phyloP scores from a whole-genome alignment of 495 filamentous ascomycete genomes.

The Hyaloscypha bicolor region DNA sequence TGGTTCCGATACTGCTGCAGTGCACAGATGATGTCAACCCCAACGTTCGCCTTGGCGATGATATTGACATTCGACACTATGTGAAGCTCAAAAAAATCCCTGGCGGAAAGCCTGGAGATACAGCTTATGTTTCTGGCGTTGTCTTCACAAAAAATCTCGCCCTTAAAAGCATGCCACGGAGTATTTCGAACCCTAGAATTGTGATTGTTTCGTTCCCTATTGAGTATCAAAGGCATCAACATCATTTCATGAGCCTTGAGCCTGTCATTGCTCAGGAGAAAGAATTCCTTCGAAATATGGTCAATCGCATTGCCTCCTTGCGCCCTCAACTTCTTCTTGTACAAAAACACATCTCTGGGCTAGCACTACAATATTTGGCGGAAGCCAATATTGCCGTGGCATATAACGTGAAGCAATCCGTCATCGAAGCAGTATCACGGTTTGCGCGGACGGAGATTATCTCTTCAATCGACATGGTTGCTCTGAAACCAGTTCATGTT shows the following conservation, averaged over 20 bases:
- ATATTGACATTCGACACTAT: conserved; percentile 98
- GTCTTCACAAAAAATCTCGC: conserved; percentile 98
- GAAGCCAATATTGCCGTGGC: conserved; percentile 88
- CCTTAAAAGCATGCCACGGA: conserved; percentile 91
- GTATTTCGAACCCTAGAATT: conserved; percentile 80
- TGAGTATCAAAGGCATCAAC: conserved; percentile 87
- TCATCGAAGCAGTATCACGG: conserved; percentile 90
- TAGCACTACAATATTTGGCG: conserved; percentile 84
- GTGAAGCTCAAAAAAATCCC: conserved; percentile 97
- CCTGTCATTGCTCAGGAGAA: conserved; percentile 96
- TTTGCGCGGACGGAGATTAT: conserved; percentile 90
- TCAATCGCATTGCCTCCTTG: conserved; percentile 86
- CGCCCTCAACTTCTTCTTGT: conserved; percentile 84
- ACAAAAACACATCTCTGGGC: conserved; percentile 85
- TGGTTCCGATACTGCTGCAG: conserved; percentile 88
- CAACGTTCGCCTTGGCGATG: conserved; percentile 83
- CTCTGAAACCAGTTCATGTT: conserved; percentile 74
- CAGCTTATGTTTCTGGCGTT: conserved; percentile 90
- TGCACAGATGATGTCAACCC: conserved; percentile 95
- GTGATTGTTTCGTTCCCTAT: conserved; percentile 94
- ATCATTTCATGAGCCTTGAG: conserved; percentile 98
- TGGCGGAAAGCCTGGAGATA: conserved; percentile 86
- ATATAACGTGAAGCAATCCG: conserved; percentile 94
- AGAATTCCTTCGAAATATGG: conserved; percentile 90
- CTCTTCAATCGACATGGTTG: conserved; percentile 92